Percentiles rank a stretch among this genome's conserved stretches.
Conservation (phyloP, 2,329 filamentous ascomycete species). For the Colletotrichum cordylinicola region DNA sequence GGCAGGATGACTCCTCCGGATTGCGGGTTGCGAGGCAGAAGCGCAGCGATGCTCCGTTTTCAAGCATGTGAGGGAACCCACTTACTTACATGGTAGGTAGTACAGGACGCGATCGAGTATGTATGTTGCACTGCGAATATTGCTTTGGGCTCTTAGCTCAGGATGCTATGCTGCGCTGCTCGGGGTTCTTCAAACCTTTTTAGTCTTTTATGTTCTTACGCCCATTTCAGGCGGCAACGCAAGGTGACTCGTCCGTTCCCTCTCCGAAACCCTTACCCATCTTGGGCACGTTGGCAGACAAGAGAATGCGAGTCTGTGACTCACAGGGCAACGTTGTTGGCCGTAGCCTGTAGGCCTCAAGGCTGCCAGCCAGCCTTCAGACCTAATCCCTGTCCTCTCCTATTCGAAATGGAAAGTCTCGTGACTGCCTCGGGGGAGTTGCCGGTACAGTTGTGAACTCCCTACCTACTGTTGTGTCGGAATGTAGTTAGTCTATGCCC, state of each 20-base stretch:
- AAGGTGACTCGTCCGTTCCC: neutral
- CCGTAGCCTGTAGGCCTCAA: neutral
- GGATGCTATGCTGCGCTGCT: neutral
- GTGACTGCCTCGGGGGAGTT: neutral
- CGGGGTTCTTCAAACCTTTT: neutral
- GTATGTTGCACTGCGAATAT: neutral
- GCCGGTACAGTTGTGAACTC: neutral
- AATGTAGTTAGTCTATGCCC: neutral
- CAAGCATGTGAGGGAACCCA: constrained; percentile 8
- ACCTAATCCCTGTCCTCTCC: neutral
- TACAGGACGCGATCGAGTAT: neutral
- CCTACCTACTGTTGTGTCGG: neutral
- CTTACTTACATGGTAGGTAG: neutral
- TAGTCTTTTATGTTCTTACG: neutral
- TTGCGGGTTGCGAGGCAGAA: neutral
- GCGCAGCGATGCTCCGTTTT: neutral
- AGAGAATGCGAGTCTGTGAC: neutral
- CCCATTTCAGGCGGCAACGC: constrained; percentile 3
- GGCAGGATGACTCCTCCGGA: neutral
- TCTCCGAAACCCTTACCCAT: neutral
- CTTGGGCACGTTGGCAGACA: neutral
- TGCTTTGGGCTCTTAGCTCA: neutral
- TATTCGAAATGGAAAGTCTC: neutral
- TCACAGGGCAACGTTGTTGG: neutral
- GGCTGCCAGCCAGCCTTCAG: neutral